phyloP scores from a whole-genome alignment of 2,329 filamentous ascomycete genomes.

The Chaetomiaceae sp. region DNA sequence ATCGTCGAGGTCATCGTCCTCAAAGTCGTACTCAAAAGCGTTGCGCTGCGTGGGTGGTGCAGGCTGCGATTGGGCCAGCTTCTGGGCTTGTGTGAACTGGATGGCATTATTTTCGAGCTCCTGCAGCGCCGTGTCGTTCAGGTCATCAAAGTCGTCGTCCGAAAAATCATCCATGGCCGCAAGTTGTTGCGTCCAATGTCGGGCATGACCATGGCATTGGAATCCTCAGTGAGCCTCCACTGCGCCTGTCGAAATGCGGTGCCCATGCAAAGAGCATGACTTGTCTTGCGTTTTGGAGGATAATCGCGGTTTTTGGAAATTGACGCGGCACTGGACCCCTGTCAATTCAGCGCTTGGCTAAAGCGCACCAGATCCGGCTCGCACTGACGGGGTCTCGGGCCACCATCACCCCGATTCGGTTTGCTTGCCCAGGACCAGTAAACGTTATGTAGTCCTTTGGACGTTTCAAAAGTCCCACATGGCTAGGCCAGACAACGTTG shows the following conservation, averaged over 20 bases:
- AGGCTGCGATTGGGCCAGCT: conserved; percentile 28
- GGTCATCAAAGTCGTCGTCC: conserved; percentile 59
- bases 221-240: background rate
- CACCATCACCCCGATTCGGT: background rate
- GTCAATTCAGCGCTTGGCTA: no score
- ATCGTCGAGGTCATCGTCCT: conserved; percentile 57
- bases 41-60: conserved; percentile 15
- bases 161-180: conserved; percentile 54
- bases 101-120: conserved; percentile 63
- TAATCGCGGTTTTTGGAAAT: background rate
- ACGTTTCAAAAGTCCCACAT: no score
- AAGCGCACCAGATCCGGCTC: no score
- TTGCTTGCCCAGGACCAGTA: background rate
- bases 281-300: no score
- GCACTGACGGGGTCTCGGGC: background rate
- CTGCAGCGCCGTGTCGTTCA: conserved; percentile 53
- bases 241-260: no score
- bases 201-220: conserved; percentile 16
- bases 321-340: background rate
- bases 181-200: conserved; percentile 5
- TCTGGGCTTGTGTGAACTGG: conserved; percentile 52
- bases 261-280: no score
- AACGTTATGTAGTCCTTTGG: no score
- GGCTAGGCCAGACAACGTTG: no score
- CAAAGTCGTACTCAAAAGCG: conserved; percentile 41